Evolutionary conservation across 1,284 basidiomycete species (phyloP), one percentile per base, ranked within the genome.

Genomic region (Hortiboletus rubellus): DNA sequence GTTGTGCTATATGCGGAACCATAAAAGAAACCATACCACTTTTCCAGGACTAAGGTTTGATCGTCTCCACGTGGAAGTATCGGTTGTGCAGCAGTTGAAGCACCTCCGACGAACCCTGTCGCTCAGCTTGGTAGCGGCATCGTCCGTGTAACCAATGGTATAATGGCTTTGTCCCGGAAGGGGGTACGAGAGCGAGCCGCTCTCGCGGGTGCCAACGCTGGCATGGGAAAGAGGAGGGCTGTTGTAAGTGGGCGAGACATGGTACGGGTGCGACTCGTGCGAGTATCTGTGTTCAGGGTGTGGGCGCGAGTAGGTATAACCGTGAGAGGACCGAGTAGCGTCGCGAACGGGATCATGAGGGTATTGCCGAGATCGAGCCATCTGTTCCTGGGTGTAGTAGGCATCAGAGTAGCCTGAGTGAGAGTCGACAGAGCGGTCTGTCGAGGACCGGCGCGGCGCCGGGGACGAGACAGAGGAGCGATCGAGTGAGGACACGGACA

Each of bases 61-160:
- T 57, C 89, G 75, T 40, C 89, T 75, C 89, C 89, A 92, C 31
- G 89, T 91, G 52, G 85, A 86, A 41, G 90, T 91, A 63, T 92
- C 90, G n/a, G 89, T 89, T 27, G 89, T 89, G 68, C 84, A 85
- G 71, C 89, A 91, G 70, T 91, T 91, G 80, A 87, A 91, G 71
- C 89, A 91, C 48, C 86, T 75, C 38, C 89, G 74, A 33, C 89
- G 79, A 49, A 91, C 84, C 40, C 87, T 79, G 68, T 90, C 88
- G 67, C 82, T 87, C 57, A 91, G 77, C 74, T 91, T 91, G 1
- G 86, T 89, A 1, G 85, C 80, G 0, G 89, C 89, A 60, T 91
- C 86, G 72, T 89, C 85, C 0, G 88, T 91, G 72, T 85, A 82
- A 17, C 81, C 76, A 62, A 86, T 78, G 34, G 74, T 60, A 56